phyloP scores from a whole-genome alignment of 163 green algal species.

The Chlamydomonas reinhardtii region DNA sequence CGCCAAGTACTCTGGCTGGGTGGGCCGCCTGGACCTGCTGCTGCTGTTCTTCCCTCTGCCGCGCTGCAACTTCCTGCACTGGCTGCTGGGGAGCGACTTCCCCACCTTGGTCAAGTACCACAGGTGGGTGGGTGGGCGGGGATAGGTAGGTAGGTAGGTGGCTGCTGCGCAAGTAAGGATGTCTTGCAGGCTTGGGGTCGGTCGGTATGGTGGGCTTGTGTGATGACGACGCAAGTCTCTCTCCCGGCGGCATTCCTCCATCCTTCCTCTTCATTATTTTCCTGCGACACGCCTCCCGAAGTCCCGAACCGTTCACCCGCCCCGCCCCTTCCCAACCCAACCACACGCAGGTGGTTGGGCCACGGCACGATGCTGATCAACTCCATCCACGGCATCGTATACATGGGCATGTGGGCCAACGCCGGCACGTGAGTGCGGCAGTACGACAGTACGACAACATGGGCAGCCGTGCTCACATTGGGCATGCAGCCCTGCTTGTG shows the following conservation, averaged over 20 bases:
- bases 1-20: conserved; percentile 42
- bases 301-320: too few relatives aligned
- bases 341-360: conserved; percentile 15
- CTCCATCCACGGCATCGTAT: conserved; percentile 28
- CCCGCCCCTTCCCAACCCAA: too few relatives aligned
- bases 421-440: conserved; percentile 13
- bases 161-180: too few relatives aligned
- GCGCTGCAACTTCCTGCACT: conserved; percentile 48
- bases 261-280: too few relatives aligned
- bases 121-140: background rate
- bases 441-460: too few relatives aligned
- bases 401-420: conserved; percentile 24
- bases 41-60: conserved; percentile 43
- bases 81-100: conserved; percentile 22
- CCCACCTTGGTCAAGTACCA: conserved; percentile 37
- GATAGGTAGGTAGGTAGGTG: background rate
- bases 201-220: too few relatives aligned
- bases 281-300: too few relatives aligned
- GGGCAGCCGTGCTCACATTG: too few relatives aligned
- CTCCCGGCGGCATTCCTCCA: too few relatives aligned
- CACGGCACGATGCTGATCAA: conserved; percentile 14
- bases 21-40: conserved; percentile 36
- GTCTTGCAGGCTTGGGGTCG: too few relatives aligned
- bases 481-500: too few relatives aligned
- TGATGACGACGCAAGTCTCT: too few relatives aligned